Evolutionary conservation across 2,329 filamentous ascomycete species (phyloP), one percentile per base, ranked within the genome.

Genomic region (Colletotrichum cordylinicola): DNA sequence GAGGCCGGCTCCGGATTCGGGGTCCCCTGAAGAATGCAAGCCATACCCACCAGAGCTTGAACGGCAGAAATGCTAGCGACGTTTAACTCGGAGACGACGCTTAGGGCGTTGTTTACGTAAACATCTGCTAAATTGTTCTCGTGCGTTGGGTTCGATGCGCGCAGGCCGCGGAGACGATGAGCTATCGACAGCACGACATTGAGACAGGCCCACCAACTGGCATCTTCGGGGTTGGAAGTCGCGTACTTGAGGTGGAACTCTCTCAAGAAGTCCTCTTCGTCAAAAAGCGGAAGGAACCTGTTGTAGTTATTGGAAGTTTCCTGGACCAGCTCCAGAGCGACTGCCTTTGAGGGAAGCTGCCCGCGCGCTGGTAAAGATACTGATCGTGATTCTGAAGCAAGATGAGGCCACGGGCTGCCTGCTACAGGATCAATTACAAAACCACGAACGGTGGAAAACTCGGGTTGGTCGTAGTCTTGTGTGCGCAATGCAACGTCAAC

Each of bases 1-100:
- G 78, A 77, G 8, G 77, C 77, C 21, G 76, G 72, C 10, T 78
- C 72, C 24, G 78, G 76, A 62, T 80, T 78, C 21, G 80, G 67
- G 13, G 80, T 80, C 2, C 80, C 80, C 52, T 81, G 77, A 6
- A 80, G 76, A 29, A 80, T 72, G 13, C 70, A 68, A 15, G 79
- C 76, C 74, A 81, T 79, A n/a, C 80, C 79, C 12, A 78, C 69
- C 52, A 81, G 66, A 43, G 80, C 79, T 35, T 81, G 80, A n/a
- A 81, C 74, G 24, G 78, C 78, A 9, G 77, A 70, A 5, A 81
- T 35, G 55, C 71, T 78, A 13, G 70, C 33, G 27, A 79, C 18
- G 31, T 72, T 80, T 13, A 81, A 68, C 66, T 80, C 76, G 3
- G 78, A 72, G 13, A 80, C 71, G 16, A 80, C 79, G 18, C 39